Evolutionary conservation across 2,329 filamentous ascomycete genomes (phyloP).

Genomic region (Diaporthe sp.): DNA sequence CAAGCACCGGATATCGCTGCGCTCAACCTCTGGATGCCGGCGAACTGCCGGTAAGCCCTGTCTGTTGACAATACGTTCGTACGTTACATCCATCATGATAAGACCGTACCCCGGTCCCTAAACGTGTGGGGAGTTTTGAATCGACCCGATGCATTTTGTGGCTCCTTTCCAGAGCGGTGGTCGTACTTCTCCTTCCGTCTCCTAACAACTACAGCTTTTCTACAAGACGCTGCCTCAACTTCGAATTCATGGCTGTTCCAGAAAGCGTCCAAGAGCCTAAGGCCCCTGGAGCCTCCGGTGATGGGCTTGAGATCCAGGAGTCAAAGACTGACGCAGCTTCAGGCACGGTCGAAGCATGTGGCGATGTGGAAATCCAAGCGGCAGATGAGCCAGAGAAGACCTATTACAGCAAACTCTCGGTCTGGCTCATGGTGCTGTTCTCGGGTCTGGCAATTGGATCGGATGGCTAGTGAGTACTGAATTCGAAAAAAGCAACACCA

Average conservation of each 20-base stretch:
- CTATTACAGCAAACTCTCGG: conserved; percentile 54
- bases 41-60: conserved; percentile 14
- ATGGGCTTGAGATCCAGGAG: conserved; percentile 17
- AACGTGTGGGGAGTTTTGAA: neutral
- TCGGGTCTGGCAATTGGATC: conserved; percentile 60
- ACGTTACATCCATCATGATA: conserved; percentile 25
- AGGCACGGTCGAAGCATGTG: neutral
- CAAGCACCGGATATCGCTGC: conserved; percentile 20
- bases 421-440: conserved; percentile 59
- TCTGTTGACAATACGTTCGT: neutral
- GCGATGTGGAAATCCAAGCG: conserved; percentile 29
- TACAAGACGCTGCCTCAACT: neutral
- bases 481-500: too few relatives aligned
- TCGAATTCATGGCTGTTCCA: neutral
- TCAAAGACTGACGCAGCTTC: conserved; percentile 17
- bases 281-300: neutral
- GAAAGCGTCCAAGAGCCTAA: neutral
- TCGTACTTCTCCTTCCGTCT: neutral
- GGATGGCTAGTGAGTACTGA: conserved; percentile 54
- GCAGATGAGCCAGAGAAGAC: conserved; percentile 30
- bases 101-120: neutral
- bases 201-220: too few relatives aligned
- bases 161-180: neutral
- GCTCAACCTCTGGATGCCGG: neutral
- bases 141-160: neutral